A percentile compares a stretch with the other conserved stretches of the same genome.
These are phyloP conservation scores for Septoria linicola DNA, from an alignment of 2,329 filamentous ascomycete genomes.

Conservation along the genomic window DNA sequence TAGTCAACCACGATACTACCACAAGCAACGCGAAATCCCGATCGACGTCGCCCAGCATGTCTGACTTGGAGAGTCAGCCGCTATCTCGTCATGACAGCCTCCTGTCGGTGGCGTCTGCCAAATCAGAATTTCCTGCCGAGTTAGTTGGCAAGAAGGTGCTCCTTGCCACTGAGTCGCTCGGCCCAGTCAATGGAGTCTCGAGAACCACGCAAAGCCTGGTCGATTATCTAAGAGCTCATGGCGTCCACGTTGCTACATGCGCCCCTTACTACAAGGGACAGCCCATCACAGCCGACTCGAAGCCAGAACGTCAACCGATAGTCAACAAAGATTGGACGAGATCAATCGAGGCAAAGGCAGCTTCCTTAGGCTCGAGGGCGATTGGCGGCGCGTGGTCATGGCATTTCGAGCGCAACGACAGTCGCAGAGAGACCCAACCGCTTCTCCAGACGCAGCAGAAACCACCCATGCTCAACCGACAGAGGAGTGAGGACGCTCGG, in stretches of 20 bases:
- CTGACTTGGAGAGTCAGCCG: background rate
- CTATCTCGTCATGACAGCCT: constrained; percentile 14
- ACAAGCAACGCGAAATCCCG: no score
- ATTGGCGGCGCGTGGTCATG: constrained; percentile 38
- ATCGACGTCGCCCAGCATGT: no score
- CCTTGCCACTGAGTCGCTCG: constrained; percentile 69
- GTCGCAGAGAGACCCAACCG: constrained; percentile 22
- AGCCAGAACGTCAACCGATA: constrained; percentile 32
- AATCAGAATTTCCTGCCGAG: constrained; percentile 42
- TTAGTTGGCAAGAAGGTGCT: constrained; percentile 63
- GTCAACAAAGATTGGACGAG: constrained; percentile 39
- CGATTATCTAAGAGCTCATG: constrained; percentile 63
- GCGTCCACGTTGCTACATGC: constrained; percentile 64
- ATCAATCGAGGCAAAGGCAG: constrained; percentile 35
- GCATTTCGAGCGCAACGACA: constrained; percentile 33
- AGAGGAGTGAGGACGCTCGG: constrained; percentile 30
- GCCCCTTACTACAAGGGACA: constrained; percentile 60
- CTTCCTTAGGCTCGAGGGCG: constrained; percentile 35
- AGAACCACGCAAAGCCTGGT: constrained; percentile 69
- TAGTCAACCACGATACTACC: background rate
- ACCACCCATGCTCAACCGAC: constrained; percentile 33
- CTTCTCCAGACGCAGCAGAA: constrained; percentile 22
- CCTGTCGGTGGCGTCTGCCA: constrained; percentile 3
- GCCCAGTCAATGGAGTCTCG: constrained; percentile 71
- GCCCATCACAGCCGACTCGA: constrained; percentile 43